Evolutionary conservation across 768 basidiomycete species (phyloP), one percentile per base, ranked within the genome.

Genomic region (Serendipita sp.): DNA sequence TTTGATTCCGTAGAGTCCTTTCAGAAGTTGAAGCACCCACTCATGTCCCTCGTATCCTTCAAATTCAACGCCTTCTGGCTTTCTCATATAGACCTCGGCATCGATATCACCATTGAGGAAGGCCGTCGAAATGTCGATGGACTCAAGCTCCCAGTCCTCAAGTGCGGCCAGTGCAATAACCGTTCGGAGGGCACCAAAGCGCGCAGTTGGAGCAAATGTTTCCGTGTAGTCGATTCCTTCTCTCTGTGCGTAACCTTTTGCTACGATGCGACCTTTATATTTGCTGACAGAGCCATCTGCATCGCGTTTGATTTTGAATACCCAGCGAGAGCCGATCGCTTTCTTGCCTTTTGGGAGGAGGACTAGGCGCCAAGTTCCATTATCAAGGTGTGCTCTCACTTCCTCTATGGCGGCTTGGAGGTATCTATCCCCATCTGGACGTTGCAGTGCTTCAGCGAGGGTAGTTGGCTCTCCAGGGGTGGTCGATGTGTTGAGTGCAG

Each of bases 1-100:
- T 64, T 75, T 75, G 5, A 79, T 71, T 7, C 78, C 74, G 68
- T 79, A 79, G 34, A 78, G 65, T 2, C 71, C 67, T 65, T 77
- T 76, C 1, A 14, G 17, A 26, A 75, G 67, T 17, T 22, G 41
- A 26, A 42, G 61, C 20, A 51, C 48, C 48, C 61, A 64, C 5
- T 4, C 2, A 3, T 3, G 1, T 2, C 51, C 2, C 33, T 42
- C 48, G 22, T 51, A 51, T 9, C 48, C 48, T 24, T 13, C 14
- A 24, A 51, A 51, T 24, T 34, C 45, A 33, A 64, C 33, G 9
- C 63, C 63, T 33, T 61, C 60, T 3, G 63, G 60, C 41, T 62
- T 61, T 16, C 26, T 31, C 41, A 64, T 62, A 38, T 64, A 64
- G 14, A 64, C 38, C 31, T 64, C 60, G 14, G 38, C 63, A 33